These are phyloP conservation scores for Mortierella sp. DNA, from an alignment of 371 early-diverging fungal species.

Conservation along the genomic window DNA sequence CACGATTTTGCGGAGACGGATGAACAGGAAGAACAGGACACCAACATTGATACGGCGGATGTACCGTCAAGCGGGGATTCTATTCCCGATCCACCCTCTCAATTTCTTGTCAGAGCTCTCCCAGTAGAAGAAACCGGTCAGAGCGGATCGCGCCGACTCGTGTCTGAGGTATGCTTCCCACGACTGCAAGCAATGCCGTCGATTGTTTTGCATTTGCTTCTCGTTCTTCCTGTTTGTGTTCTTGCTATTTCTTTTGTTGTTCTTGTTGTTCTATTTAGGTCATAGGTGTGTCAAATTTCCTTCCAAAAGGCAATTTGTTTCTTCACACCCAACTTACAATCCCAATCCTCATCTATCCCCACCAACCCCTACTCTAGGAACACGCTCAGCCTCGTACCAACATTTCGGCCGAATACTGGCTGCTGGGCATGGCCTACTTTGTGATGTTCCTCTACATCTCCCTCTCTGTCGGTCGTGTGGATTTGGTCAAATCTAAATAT, in stretches of 20 bases:
- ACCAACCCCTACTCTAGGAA: conserved; percentile 19
- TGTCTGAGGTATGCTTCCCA: conserved; percentile 33
- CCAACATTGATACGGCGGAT: conserved; percentile 1
- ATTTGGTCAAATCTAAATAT: conserved; percentile 80
- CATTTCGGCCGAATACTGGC: conserved; percentile 58
- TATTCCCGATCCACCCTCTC: conserved; percentile 6
- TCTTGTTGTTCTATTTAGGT: neutral
- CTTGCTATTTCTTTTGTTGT: neutral
- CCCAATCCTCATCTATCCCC: neutral
- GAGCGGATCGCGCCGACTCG: conserved; percentile 34
- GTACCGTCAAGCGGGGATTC: conserved; percentile 10
- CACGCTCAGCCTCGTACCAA: conserved; percentile 38
- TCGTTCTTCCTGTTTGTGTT: neutral
- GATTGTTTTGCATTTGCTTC: neutral
- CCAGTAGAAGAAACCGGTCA: conserved; percentile 17
- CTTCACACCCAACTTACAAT: neutral
- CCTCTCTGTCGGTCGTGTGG: conserved; percentile 68
- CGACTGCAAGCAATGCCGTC: neutral
- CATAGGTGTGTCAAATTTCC: neutral
- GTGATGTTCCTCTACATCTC: conserved; percentile 75
- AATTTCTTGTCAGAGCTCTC: conserved; percentile 17
- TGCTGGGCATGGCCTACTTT: conserved; percentile 64
- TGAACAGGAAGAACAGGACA: neutral
- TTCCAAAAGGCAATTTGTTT: neutral
- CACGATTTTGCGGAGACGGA: neutral